Conservation (phyloP, 257 asterid genomes). For the Jacaranda mimosifolia region DNA sequence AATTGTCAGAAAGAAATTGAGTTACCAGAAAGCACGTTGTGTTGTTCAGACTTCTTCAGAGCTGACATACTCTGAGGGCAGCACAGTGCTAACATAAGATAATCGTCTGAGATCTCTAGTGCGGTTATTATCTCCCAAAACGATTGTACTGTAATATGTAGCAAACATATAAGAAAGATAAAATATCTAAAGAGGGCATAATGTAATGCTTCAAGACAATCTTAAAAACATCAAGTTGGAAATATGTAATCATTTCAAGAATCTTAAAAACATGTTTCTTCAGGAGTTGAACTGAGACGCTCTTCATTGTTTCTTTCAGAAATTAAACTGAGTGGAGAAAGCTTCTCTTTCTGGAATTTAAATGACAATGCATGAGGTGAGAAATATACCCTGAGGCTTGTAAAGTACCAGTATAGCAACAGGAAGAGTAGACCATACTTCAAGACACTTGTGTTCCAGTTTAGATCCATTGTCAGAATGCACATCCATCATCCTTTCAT, state of each 20-base stretch:
- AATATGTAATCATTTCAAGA: neutral
- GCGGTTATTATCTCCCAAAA: neutral
- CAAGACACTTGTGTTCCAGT: neutral
- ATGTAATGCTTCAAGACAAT: neutral
- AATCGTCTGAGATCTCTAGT: neutral
- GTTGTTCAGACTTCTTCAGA: neutral
- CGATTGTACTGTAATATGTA: neutral
- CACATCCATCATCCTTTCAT: neutral
- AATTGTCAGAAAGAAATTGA: neutral
- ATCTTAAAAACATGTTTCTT: neutral
- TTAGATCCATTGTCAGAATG: neutral
- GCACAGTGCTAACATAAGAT: neutral
- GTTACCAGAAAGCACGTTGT: neutral
- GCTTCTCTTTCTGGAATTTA: neutral
- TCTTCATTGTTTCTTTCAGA: neutral
- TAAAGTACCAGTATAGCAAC: neutral
- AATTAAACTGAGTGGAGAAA: neutral
- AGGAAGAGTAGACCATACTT: neutral
- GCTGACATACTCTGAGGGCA: neutral
- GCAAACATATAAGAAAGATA: neutral
- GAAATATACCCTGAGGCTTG: neutral
- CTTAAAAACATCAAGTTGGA: slow-evolving; percentile 9
- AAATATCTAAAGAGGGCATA: neutral
- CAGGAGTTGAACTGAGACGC: neutral
- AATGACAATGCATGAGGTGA: neutral